These are phyloP conservation scores for Hordeum pubiflorum DNA, from an alignment of 202 grass and related monocot genomes.

Conservation along the genomic window DNA sequence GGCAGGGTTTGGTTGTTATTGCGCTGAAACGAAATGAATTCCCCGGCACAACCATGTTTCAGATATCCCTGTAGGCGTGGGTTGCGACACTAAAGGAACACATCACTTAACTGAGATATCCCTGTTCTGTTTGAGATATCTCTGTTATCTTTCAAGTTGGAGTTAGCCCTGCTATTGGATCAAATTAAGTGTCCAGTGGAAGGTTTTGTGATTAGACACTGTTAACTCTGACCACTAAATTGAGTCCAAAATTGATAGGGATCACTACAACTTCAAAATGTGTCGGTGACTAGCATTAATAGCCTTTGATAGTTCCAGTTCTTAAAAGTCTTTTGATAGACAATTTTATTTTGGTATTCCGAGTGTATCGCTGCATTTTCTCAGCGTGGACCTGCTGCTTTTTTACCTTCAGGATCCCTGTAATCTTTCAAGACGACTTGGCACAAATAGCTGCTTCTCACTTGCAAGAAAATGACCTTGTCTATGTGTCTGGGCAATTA, in stretches of 20 bases:
- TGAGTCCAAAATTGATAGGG: background rate
- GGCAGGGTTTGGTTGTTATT: background rate
- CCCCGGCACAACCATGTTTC: too few species aligned
- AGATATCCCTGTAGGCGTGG: too few species aligned
- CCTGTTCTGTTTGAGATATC: background rate
- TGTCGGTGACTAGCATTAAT: background rate
- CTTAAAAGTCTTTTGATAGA: background rate
- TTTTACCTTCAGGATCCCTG: constrained; percentile 58
- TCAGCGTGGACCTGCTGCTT: background rate
- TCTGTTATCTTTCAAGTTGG: background rate
- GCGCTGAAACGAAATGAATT: background rate
- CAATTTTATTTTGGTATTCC: background rate
- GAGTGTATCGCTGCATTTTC: background rate
- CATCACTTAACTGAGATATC: background rate
- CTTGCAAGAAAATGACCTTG: constrained; percentile 75
- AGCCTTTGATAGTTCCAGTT: background rate
- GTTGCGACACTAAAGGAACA: too few species aligned
- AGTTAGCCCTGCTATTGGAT: background rate
- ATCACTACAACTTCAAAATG: too few species aligned
- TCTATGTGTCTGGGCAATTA: constrained; percentile 60
- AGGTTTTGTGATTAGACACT: background rate
- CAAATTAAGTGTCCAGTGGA: background rate
- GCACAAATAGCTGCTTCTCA: constrained; percentile 66
- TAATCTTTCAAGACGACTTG: constrained; percentile 83
- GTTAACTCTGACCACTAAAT: background rate